phyloP scores from a whole-genome alignment of 495 filamentous ascomycete genomes.

The Penicillium paxilli region DNA sequence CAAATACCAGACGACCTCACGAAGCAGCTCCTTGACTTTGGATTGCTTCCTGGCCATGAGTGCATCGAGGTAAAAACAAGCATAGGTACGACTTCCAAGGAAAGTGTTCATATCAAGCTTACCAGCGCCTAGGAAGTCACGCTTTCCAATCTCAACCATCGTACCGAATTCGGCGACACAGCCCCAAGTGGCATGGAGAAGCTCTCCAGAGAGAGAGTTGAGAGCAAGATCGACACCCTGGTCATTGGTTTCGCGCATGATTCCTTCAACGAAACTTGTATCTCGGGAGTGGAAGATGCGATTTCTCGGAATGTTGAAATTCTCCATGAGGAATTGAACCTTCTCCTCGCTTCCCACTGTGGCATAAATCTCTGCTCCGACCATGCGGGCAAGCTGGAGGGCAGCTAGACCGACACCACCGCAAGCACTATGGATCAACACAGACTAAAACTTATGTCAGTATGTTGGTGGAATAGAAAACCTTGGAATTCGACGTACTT shows the following conservation, averaged over 20 bases:
- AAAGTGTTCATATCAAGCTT: too few species aligned
- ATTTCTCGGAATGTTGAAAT: slow-evolving; percentile 20
- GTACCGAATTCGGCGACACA: too few species aligned
- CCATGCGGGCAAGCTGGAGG: slow-evolving; percentile 32
- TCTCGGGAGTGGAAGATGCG: slow-evolving; percentile 25
- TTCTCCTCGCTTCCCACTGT: slow-evolving; percentile 48
- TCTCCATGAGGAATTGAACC: slow-evolving; percentile 30
- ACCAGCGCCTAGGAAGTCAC: too few species aligned
- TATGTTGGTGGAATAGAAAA: neutral
- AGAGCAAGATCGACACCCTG: too few species aligned
- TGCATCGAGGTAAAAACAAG: too few species aligned
- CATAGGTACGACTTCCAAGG: too few species aligned
- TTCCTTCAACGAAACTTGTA: slow-evolving; percentile 9
- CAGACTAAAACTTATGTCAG: slow-evolving; percentile 6
- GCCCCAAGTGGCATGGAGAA: too few species aligned
- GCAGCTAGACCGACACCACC: slow-evolving; percentile 45
- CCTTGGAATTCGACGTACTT: neutral
- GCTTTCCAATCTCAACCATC: too few species aligned
- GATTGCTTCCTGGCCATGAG: slow-evolving; percentile 6
- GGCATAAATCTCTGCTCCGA: slow-evolving; percentile 34
- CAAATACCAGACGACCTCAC: neutral
- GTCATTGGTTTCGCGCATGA: slow-evolving; percentile 8
- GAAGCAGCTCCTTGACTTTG: slow-evolving; percentile 19
- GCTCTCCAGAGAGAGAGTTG: too few species aligned
- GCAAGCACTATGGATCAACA: slow-evolving; percentile 45